These are phyloP conservation scores for Aspergillus nanangensis DNA, from an alignment of 495 filamentous ascomycete genomes.

Conservation along the genomic window DNA sequence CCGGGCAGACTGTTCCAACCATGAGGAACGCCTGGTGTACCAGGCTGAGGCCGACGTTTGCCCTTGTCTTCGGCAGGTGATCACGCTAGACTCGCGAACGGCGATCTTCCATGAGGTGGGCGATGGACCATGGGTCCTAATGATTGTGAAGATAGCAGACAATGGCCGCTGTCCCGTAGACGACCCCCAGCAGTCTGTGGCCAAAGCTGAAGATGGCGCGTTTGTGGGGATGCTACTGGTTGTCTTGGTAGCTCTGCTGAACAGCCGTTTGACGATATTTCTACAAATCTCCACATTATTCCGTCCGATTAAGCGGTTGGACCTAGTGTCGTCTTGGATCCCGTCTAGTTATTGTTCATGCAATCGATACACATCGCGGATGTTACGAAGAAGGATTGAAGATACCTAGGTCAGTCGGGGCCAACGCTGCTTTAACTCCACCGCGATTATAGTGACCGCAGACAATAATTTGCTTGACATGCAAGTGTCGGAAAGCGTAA, in stretches of 20 bases:
- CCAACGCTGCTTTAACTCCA: slow-evolving; percentile 64
- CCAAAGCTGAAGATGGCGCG: background rate
- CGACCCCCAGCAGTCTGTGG: background rate
- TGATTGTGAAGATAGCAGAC: background rate
- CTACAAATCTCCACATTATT: slow-evolving; percentile 61
- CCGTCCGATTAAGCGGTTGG: slow-evolving; percentile 58
- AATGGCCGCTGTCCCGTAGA: background rate
- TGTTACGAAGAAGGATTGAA: slow-evolving; percentile 71
- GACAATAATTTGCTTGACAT: slow-evolving; percentile 76
- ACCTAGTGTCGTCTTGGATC: slow-evolving; percentile 39
- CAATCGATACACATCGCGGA: slow-evolving; percentile 56
- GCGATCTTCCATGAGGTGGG: background rate
- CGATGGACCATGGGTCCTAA: background rate
- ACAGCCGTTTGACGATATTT: slow-evolving; percentile 54
- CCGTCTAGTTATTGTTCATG: slow-evolving; percentile 39
- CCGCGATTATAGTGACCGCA: slow-evolving; percentile 81
- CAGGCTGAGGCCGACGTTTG: background rate
- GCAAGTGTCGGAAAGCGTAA: slow-evolving; percentile 67
- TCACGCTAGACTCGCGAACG: background rate
- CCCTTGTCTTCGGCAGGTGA: background rate
- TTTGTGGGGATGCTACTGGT: slow-evolving; percentile 16
- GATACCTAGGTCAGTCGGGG: slow-evolving; percentile 59
- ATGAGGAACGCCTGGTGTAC: background rate
- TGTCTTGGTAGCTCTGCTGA: slow-evolving; percentile 58
- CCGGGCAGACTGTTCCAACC: background rate